These are phyloP conservation scores for Phlegmacium glaucopus DNA, from an alignment of 768 basidiomycete genomes.

Conservation along the genomic window DNA sequence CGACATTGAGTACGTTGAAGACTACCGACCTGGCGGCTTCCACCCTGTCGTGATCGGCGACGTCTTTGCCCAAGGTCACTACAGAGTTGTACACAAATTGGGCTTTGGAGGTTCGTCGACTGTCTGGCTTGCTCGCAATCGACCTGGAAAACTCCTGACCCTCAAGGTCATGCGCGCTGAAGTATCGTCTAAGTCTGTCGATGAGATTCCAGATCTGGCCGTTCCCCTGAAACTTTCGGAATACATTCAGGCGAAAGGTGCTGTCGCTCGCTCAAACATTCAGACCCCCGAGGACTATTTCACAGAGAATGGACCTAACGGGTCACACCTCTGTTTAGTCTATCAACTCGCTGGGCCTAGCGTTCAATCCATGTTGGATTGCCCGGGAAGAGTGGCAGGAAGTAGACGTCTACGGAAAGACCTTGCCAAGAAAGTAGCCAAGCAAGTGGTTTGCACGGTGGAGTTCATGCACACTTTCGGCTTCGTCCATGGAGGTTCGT, in stretches of 20 bases:
- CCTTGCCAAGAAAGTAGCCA: constrained; percentile 32
- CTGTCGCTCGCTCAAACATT: constrained; percentile 16
- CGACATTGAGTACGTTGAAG: constrained; percentile 40
- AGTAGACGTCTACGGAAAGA: constrained; percentile 30
- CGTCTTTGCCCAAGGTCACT: no score
- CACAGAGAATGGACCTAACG: constrained; percentile 44
- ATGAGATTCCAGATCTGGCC: constrained; percentile 24
- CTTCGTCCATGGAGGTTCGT: constrained; percentile 34
- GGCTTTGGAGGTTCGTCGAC: no score
- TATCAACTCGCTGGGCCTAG: constrained; percentile 43
- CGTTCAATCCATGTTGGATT: constrained; percentile 27
- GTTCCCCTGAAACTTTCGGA: constrained; percentile 31
- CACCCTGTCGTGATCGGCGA: constrained; percentile 51
- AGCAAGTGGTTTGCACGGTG: constrained; percentile 22
- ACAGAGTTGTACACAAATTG: no score
- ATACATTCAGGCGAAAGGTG: constrained; percentile 25
- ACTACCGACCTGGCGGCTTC: constrained; percentile 48
- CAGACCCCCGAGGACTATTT: constrained; percentile 41
- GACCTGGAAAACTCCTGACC: constrained; percentile 22
- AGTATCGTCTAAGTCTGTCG: constrained; percentile 19
- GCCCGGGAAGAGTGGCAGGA: constrained; percentile 24
- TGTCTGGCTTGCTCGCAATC: constrained; percentile 34
- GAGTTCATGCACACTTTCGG: constrained; percentile 30
- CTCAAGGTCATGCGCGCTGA: constrained; percentile 35
- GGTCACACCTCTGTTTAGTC: constrained; percentile 47